A percentile compares a stretch with the other conserved stretches of the same genome.
Evolutionary conservation across 1,139 yeast genomes (phyloP).

Genomic region (Yamadazyma conglobata): DNA sequence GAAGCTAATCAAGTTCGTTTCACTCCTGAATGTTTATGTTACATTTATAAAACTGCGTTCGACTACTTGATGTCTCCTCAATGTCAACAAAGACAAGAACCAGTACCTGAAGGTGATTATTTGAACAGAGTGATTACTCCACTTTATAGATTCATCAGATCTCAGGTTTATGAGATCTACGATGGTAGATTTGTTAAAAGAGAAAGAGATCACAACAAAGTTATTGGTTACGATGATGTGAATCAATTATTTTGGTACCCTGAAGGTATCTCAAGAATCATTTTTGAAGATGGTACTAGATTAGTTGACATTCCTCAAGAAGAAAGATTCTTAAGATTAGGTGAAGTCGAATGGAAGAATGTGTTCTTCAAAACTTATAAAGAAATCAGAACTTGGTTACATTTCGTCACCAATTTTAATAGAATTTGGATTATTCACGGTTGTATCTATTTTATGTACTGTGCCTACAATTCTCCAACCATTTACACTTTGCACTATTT

Average conservation of each 20-base stretch:
- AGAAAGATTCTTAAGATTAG: slow-evolving; percentile 85
- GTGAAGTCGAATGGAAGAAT: slow-evolving; percentile 89
- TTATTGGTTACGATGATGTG: slow-evolving; percentile 97
- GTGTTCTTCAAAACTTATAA: slow-evolving; percentile 95
- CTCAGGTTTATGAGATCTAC: slow-evolving; percentile 91
- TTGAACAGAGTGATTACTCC: slow-evolving; percentile 92
- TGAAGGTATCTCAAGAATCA: slow-evolving; percentile 93
- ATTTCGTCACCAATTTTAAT: slow-evolving; percentile 89
- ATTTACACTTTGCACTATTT: slow-evolving; percentile 82
- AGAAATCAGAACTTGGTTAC: slow-evolving; percentile 98
- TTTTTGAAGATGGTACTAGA: slow-evolving; percentile 87
- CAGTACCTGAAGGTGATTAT: slow-evolving; percentile 95
- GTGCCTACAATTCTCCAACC: slow-evolving; percentile 89
- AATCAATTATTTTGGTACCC: slow-evolving; percentile 99
- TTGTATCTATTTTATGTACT: slow-evolving; percentile 89
- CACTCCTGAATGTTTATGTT: slow-evolving; percentile 89
- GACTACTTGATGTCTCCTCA: slow-evolving; percentile 86
- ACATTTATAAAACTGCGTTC: slow-evolving; percentile 87
- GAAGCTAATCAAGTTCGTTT: slow-evolving; percentile 97
- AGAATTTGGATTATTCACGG: slow-evolving; percentile 97
- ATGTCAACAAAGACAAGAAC: slow-evolving; percentile 86
- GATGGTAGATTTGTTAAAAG: slow-evolving; percentile 97
- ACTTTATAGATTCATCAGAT: slow-evolving; percentile 81
- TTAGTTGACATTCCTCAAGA: slow-evolving; percentile 85
- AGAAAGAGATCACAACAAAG: slow-evolving; percentile 91